Conservation (phyloP, 2,329 filamentous ascomycete species). For the Ceratocystis smalleyi region DNA sequence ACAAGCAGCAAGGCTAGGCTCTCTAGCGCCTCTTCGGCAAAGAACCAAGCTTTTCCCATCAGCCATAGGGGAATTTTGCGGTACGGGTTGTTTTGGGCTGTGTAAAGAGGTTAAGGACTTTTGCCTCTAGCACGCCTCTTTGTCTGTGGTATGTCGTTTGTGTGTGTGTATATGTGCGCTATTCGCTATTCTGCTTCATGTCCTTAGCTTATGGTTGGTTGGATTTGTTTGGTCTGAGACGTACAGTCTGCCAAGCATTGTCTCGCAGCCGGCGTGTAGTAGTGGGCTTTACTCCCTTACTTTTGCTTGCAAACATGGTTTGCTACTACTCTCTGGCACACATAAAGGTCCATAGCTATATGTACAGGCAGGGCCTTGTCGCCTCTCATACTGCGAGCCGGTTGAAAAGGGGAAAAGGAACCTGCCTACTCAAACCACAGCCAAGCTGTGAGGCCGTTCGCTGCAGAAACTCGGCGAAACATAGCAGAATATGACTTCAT, state of each 20-base stretch:
- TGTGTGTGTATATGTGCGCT: too few species aligned
- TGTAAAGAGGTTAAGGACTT: neutral
- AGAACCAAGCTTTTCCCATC: neutral
- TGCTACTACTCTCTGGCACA: neutral
- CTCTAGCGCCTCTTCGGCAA: neutral
- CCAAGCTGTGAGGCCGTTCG: neutral
- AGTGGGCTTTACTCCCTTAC: neutral
- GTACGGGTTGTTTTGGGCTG: neutral
- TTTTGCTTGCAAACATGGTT: too few species aligned
- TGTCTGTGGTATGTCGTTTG: too few species aligned
- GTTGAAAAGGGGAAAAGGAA: neutral
- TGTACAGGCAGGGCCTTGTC: neutral
- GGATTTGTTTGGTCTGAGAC: slow-evolving; percentile 1
- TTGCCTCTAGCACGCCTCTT: neutral
- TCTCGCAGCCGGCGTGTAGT: neutral
- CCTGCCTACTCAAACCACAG: neutral
- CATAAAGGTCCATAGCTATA: neutral
- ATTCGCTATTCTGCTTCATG: too few species aligned
- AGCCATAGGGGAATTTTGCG: neutral
- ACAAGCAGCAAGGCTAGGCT: neutral
- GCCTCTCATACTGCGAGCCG: neutral
- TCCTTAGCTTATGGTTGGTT: neutral
- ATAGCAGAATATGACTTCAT: neutral
- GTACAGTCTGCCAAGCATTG: neutral
- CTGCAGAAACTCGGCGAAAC: neutral